phyloP scores from a whole-genome alignment of 768 basidiomycete genomes.

The Porpolomopsis calyptriformis region DNA sequence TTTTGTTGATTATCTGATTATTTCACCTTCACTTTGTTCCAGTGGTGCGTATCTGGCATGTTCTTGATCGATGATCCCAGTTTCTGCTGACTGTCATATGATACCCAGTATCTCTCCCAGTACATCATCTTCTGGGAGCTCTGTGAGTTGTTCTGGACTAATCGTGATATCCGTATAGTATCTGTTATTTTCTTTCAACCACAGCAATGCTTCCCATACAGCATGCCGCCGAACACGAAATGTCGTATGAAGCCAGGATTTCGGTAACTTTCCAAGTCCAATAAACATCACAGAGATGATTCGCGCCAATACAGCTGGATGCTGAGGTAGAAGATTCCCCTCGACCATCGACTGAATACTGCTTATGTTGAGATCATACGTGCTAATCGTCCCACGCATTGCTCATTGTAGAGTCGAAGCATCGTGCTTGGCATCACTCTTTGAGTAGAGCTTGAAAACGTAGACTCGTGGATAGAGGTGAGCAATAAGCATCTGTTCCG shows the following conservation, averaged over 20 bases:
- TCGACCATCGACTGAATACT: slow-evolving; percentile 24
- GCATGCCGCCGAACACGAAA: slow-evolving; percentile 16
- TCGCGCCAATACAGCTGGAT: slow-evolving; percentile 19
- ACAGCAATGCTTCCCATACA: slow-evolving; percentile 18
- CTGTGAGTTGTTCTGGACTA: slow-evolving; percentile 10
- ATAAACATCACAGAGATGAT: slow-evolving; percentile 23
- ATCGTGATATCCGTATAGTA: slow-evolving; percentile 17
- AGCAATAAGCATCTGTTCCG: slow-evolving; percentile 22
- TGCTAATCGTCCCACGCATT: slow-evolving; percentile 27
- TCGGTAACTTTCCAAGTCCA: slow-evolving; percentile 13
- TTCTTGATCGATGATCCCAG: slow-evolving; percentile 14
- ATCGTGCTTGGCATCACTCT: slow-evolving; percentile 5
- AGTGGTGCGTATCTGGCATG: slow-evolving; percentile 21
- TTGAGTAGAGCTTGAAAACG: slow-evolving; percentile 20
- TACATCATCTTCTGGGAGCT: slow-evolving; percentile 22
- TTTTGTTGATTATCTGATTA: slow-evolving; percentile 22
- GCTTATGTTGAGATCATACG: slow-evolving; percentile 17
- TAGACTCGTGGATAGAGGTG: slow-evolving; percentile 18
- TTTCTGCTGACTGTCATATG: slow-evolving; percentile 14
- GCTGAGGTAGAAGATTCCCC: slow-evolving; percentile 25
- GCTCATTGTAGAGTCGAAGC: slow-evolving; percentile 14
- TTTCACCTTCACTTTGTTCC: not conserved
- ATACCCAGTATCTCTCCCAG: slow-evolving; percentile 18
- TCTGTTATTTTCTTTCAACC: slow-evolving; percentile 24
- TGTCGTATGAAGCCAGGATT: slow-evolving; percentile 12